Evolutionary conservation across 768 basidiomycete species (phyloP).

Genomic region (Clathrus columnatus): DNA sequence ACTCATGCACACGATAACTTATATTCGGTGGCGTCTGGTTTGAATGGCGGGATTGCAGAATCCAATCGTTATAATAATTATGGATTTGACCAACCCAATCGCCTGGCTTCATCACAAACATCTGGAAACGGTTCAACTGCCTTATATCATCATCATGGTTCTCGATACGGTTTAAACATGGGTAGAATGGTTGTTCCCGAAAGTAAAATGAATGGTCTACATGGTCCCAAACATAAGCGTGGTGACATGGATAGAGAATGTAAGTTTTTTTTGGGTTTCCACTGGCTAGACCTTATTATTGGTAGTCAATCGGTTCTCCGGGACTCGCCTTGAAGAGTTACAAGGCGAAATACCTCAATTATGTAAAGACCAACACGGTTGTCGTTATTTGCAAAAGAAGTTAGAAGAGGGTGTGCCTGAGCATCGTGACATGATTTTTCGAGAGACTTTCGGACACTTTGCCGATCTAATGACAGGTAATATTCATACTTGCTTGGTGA

Average conservation of each 20-base stretch:
- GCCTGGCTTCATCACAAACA: constrained; percentile 23
- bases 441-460: constrained; percentile 95
- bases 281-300: background rate
- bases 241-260: constrained; percentile 88
- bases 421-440: constrained; percentile 98
- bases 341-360: constrained; percentile 88
- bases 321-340: constrained; percentile 90
- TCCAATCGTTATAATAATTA: constrained; percentile 43
- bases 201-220: constrained; percentile 80
- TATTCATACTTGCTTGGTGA: constrained; percentile 15
- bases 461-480: constrained; percentile 95
- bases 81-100: constrained; percentile 42
- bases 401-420: constrained; percentile 92
- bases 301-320: constrained; percentile 91
- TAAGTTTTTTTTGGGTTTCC: constrained; percentile 22
- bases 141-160: constrained; percentile 66
- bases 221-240: constrained; percentile 91
- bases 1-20: constrained; percentile 34
- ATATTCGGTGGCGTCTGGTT: constrained; percentile 38
- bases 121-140: constrained; percentile 56
- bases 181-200: constrained; percentile 50
- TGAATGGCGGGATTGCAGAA: constrained; percentile 33
- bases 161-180: constrained; percentile 65
- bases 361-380: constrained; percentile 99
- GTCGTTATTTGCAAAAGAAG: constrained; percentile 97